Percentiles rank a stretch among this genome's conserved stretches.
Conservation (phyloP, 306 rosid species). For the Lablab purpureus region DNA sequence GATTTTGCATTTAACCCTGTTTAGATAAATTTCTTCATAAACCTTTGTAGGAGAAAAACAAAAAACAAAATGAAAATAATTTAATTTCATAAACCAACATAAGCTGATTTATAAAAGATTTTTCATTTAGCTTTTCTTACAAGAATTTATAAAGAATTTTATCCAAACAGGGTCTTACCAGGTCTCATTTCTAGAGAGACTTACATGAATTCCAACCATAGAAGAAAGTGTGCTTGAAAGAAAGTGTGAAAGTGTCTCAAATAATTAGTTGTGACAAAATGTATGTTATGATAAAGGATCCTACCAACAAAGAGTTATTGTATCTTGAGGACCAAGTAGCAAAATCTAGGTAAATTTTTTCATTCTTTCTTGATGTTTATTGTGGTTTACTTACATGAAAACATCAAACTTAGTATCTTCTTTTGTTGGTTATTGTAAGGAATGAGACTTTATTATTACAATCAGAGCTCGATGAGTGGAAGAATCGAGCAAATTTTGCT, state of each 20-base stretch:
- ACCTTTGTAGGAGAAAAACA: neutral
- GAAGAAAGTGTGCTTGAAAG: neutral
- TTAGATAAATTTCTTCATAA: neutral
- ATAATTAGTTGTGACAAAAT: constrained; percentile 20
- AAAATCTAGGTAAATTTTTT: constrained; percentile 44
- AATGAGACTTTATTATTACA: constrained; percentile 37
- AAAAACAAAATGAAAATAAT: neutral
- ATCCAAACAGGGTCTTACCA: neutral
- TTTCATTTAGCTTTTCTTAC: neutral
- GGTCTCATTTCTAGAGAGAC: neutral
- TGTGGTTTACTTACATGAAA: neutral
- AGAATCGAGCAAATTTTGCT: constrained; percentile 28
- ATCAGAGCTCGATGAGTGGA: constrained; percentile 43
- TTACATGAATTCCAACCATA: neutral
- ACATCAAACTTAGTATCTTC: neutral
- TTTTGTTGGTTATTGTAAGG: constrained; percentile 30
- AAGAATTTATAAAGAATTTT: neutral
- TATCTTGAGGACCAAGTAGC: constrained; percentile 40
- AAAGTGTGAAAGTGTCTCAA: neutral
- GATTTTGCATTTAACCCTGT: neutral
- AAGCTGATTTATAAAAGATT: too few relatives aligned
- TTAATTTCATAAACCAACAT: neutral
- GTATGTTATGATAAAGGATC: constrained; percentile 39
- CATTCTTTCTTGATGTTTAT: constrained; percentile 16
- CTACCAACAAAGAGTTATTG: constrained; percentile 7